Conservation (phyloP, 2,329 filamentous ascomycete species). For the Aspergillus sp. region DNA sequence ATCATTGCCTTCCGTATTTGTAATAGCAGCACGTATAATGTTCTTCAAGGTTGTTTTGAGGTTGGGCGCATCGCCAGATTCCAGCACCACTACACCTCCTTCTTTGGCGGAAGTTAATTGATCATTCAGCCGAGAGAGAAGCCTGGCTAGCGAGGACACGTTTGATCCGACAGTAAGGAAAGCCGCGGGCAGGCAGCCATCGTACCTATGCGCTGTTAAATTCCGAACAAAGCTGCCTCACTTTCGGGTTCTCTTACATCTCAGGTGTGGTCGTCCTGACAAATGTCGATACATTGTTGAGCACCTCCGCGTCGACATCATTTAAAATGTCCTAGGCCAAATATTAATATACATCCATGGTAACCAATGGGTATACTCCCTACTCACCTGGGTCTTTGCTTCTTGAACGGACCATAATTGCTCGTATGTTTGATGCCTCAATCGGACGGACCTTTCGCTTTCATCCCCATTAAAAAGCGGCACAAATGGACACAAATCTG, state of each 20-base stretch:
- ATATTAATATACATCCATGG: constrained; percentile 13
- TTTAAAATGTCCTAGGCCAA: constrained; percentile 33
- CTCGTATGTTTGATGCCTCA: constrained; percentile 40
- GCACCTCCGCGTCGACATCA: constrained; percentile 40
- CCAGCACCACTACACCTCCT: constrained; percentile 42
- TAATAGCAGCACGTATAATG: constrained; percentile 44
- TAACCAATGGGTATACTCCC: not conserved
- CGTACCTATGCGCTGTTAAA: constrained; percentile 30
- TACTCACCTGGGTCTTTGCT: constrained; percentile 38
- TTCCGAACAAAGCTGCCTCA: not conserved
- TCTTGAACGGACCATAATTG: constrained; percentile 42
- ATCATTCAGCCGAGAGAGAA: constrained; percentile 39
- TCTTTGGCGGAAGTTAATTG: constrained; percentile 30
- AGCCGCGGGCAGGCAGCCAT: constrained; percentile 42
- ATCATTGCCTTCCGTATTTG: constrained; percentile 38
- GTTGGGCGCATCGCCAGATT: constrained; percentile 47
- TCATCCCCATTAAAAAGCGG: constrained; percentile 43
- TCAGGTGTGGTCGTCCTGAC: constrained; percentile 34
- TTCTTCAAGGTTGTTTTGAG: constrained; percentile 48
- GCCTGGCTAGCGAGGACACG: constrained; percentile 40
- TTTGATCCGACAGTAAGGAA: constrained; percentile 46
- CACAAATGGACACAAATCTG: constrained; percentile 32
- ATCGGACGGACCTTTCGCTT: constrained; percentile 27
- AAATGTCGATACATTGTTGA: constrained; percentile 40
- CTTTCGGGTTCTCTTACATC: constrained; percentile 29